These are phyloP conservation scores for Wallemia ichthyophaga DNA, from an alignment of 1,284 basidiomycete species.

Conservation along the genomic window DNA sequence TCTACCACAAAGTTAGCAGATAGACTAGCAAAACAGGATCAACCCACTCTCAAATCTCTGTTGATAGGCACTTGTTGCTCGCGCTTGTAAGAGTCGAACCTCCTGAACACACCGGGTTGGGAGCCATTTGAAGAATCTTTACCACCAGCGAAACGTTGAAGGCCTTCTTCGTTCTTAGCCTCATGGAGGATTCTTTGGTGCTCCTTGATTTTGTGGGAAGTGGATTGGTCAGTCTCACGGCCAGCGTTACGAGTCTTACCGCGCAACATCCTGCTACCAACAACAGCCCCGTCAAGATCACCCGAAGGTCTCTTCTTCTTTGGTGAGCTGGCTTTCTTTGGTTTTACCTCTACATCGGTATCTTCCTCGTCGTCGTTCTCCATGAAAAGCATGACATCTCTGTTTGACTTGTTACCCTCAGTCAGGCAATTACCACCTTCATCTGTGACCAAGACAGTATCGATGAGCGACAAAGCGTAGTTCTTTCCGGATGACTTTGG, in stretches of 20 bases:
- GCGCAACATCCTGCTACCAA: constrained; percentile 48
- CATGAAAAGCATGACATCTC: constrained; percentile 66
- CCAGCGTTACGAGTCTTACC: constrained; percentile 52
- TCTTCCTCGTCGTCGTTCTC: constrained; percentile 14
- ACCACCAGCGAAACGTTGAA: constrained; percentile 43
- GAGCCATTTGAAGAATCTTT: constrained; percentile 16
- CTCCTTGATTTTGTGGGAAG: constrained; percentile 37
- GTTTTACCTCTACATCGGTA: constrained; percentile 10
- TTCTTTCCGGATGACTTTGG: constrained; percentile 33
- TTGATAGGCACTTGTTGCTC: constrained; percentile 49
- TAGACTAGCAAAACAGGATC: constrained; percentile 3
- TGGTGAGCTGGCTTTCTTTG: constrained; percentile 16
- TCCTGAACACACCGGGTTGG: constrained; percentile 54
- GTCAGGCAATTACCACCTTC: constrained; percentile 44
- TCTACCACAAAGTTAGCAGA: constrained; percentile 16
- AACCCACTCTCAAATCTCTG: constrained; percentile 8
- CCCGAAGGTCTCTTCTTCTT: constrained; percentile 21
- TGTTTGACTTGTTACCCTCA: constrained; percentile 46
- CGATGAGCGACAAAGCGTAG: constrained; percentile 56
- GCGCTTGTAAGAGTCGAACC: constrained; percentile 88
- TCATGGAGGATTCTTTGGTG: constrained; percentile 68
- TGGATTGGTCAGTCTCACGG: constrained; percentile 42
- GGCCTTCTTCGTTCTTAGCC: constrained; percentile 46
- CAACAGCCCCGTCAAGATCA: constrained; percentile 24
- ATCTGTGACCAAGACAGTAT: constrained; percentile 52